Percentiles rank a stretch among this genome's conserved stretches.
Conservation (phyloP, 345 rosid species). For the Pistacia vera region DNA sequence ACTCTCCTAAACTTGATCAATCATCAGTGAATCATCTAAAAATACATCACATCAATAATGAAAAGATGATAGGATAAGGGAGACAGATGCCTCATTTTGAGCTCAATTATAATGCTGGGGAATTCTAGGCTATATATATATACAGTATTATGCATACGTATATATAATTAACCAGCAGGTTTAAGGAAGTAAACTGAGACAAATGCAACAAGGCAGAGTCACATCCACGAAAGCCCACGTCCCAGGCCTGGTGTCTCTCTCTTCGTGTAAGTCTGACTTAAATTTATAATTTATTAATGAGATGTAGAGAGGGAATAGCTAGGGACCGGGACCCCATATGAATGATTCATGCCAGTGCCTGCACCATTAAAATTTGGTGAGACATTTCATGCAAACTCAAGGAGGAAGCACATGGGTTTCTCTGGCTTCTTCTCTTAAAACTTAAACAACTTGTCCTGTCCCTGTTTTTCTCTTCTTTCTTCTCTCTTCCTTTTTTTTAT, state of each 20-base stretch:
- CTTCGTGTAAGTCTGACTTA: constrained; percentile 14
- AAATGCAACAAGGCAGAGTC: constrained; percentile 27
- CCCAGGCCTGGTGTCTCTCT: background rate
- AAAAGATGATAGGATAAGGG: background rate
- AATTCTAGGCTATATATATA: background rate
- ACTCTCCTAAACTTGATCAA: too few species aligned
- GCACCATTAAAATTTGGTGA: constrained; percentile 12
- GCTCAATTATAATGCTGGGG: background rate
- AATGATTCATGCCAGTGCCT: constrained; percentile 2
- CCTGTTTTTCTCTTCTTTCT: background rate
- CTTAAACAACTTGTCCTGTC: constrained; percentile 7
- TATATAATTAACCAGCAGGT: background rate
- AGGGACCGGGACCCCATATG: background rate
- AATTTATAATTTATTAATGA: background rate
- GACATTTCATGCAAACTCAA: constrained; percentile 6
- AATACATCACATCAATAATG: background rate
- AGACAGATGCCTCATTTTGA: background rate
- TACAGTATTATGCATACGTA: too few species aligned
- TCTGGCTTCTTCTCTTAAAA: background rate
- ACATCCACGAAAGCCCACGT: constrained; percentile 36
- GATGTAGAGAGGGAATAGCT: background rate
- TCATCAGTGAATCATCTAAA: too few species aligned
- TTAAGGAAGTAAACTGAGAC: background rate
- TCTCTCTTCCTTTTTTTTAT: background rate
- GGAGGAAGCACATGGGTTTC: constrained; percentile 33